Evolutionary conservation across 1,284 basidiomycete genomes (phyloP).

Genomic region (Leccinum huronense): DNA sequence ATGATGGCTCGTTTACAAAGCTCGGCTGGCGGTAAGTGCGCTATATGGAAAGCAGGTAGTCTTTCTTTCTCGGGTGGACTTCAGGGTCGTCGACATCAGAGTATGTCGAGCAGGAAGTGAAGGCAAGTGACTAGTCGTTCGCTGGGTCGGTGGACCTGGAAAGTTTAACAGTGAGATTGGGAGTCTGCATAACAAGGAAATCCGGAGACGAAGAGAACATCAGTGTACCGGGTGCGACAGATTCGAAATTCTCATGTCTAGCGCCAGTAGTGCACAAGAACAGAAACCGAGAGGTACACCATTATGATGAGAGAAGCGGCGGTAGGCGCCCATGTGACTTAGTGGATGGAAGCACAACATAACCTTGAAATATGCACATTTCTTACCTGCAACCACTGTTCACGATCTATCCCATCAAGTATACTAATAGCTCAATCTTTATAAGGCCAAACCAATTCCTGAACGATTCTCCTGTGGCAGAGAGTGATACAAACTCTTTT

Average conservation of each 20-base stretch:
- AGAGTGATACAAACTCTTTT: too few species aligned
- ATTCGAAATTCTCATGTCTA: neutral
- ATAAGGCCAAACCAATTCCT: too few species aligned
- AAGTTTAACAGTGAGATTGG: neutral
- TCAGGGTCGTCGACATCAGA: neutral
- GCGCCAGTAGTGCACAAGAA: too few species aligned
- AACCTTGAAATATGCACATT: neutral
- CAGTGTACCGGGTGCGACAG: neutral
- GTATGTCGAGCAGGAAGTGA: neutral
- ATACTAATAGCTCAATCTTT: too few species aligned
- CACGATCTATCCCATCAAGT: too few species aligned
- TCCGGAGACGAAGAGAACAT: neutral
- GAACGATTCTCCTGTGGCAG: too few species aligned
- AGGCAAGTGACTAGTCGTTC: neutral
- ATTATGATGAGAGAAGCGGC: neutral
- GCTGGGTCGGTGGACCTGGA: neutral
- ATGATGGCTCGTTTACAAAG: neutral
- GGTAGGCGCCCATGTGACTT: neutral
- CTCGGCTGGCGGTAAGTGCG: neutral
- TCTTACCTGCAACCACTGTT: too few species aligned
- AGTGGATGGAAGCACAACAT: neutral
- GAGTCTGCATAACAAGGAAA: neutral
- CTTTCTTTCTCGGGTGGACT: neutral
- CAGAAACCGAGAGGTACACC: neutral
- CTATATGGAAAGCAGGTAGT: neutral